phyloP scores from a whole-genome alignment of 805 yeast genomes.

The Suhomyces tanzawaensis region DNA sequence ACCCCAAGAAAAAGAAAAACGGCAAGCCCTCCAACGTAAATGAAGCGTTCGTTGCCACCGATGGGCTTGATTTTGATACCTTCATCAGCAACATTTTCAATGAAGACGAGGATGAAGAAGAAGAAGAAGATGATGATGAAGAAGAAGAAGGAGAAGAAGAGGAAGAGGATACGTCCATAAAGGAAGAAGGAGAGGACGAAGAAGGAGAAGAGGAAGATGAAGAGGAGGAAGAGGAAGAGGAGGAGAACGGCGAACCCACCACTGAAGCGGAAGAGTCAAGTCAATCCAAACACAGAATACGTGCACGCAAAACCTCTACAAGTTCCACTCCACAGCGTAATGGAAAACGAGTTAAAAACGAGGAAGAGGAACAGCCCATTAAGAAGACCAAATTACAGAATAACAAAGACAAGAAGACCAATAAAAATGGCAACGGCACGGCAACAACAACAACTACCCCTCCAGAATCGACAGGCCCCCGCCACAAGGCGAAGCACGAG shows the following conservation, averaged over 20 bases:
- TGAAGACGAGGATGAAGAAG: conserved; percentile 20
- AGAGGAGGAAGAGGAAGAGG: conserved; percentile 9
- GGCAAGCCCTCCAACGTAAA: conserved; percentile 31
- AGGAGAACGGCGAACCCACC: conserved; percentile 3
- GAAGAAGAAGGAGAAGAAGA: conserved; percentile 15
- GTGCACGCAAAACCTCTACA: conserved; percentile 5
- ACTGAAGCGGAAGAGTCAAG: conserved; percentile 4
- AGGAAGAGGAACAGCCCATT: conserved; percentile 1
- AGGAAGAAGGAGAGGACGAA: conserved; percentile 10
- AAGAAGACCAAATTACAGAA: background rate
- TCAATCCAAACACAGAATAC: conserved; percentile 8
- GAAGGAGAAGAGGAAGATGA: conserved; percentile 9
- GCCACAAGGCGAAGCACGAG: conserved; percentile 5
- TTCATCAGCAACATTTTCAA: conserved; percentile 32
- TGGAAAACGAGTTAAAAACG: conserved; percentile 2
- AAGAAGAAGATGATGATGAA: conserved; percentile 21
- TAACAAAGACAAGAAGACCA: background rate
- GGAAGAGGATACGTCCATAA: conserved; percentile 6
- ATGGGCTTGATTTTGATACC: conserved; percentile 33
- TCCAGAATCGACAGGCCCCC: no score
- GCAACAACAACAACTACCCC: conserved; percentile 5
- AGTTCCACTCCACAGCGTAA: conserved; percentile 1
- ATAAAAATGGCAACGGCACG: conserved; percentile 8
- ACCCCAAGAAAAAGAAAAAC: conserved; percentile 18
- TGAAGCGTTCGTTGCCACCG: conserved; percentile 40